These are phyloP conservation scores for Ustulina deusta DNA, from an alignment of 2,329 filamentous ascomycete genomes.

Conservation along the genomic window DNA sequence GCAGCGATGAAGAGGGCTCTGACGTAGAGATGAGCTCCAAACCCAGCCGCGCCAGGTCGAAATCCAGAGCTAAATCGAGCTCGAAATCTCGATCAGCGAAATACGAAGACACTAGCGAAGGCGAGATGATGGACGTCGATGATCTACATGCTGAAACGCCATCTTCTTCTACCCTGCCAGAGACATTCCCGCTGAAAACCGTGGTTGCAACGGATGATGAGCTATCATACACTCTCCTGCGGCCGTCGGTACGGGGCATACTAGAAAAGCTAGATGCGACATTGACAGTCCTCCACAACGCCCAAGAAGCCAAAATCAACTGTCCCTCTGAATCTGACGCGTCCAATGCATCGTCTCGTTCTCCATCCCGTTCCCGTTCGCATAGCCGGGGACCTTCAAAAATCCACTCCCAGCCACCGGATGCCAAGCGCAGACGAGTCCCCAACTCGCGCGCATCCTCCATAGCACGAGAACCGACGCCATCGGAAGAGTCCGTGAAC, in stretches of 20 bases:
- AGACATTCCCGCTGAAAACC: constrained; percentile 56
- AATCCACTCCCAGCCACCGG: neutral
- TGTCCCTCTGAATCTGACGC: constrained; percentile 48
- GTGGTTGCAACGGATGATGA: constrained; percentile 78
- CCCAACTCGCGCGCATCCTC: constrained; percentile 16
- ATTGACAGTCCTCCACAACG: constrained; percentile 76
- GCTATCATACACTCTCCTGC: constrained; percentile 71
- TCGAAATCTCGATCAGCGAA: constrained; percentile 42
- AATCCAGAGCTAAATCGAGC: constrained; percentile 23
- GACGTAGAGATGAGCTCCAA: constrained; percentile 37
- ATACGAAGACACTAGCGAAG: constrained; percentile 37
- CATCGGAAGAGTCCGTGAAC: constrained; percentile 6
- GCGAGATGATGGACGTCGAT: constrained; percentile 44
- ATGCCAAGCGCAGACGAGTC: neutral
- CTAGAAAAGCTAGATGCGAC: constrained; percentile 76
- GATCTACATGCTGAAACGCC: constrained; percentile 20
- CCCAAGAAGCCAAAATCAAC: constrained; percentile 64
- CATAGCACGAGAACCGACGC: constrained; percentile 13
- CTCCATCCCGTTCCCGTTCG: constrained; percentile 37
- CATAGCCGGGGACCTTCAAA: constrained; percentile 4
- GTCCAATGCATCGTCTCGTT: constrained; percentile 38
- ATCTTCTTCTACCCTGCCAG: neutral
- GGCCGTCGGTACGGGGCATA: constrained; percentile 76
- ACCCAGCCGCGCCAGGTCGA: constrained; percentile 25
- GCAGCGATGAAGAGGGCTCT: constrained; percentile 37